Evolutionary conservation across 2,329 filamentous ascomycete genomes (phyloP).

Genomic region (Claviceps sp.): DNA sequence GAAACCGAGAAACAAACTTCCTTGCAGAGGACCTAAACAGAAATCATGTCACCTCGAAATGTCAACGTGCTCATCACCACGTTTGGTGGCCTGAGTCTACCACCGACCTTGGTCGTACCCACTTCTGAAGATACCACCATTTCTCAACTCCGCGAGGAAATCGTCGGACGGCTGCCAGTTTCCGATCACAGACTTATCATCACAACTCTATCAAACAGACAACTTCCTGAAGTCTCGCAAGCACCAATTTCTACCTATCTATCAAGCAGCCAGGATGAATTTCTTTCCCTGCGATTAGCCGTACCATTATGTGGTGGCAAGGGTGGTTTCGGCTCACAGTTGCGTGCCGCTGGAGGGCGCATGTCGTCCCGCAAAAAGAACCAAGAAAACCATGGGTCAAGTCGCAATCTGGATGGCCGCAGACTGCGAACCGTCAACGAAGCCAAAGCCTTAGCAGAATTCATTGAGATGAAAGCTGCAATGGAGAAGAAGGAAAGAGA

Average conservation of each 20-base stretch:
- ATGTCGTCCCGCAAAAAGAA: constrained; percentile 92
- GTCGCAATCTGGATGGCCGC: constrained; percentile 83
- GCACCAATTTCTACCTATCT: constrained; percentile 50
- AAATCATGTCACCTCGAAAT: constrained; percentile 39
- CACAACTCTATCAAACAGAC: constrained; percentile 68
- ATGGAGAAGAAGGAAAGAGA: constrained; percentile 95
- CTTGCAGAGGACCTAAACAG: not conserved
- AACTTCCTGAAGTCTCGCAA: constrained; percentile 42
- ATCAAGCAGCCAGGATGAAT: constrained; percentile 41
- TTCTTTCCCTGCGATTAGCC: constrained; percentile 72
- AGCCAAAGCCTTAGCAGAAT: constrained; percentile 89
- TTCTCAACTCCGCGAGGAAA: constrained; percentile 48
- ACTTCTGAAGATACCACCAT: constrained; percentile 52
- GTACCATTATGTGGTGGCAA: constrained; percentile 81
- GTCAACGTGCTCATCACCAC: constrained; percentile 78
- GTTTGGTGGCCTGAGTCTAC: constrained; percentile 70
- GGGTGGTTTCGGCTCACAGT: constrained; percentile 92
- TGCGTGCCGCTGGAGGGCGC: constrained; percentile 89
- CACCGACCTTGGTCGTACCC: constrained; percentile 70
- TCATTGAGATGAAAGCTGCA: constrained; percentile 87
- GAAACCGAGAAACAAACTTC: not conserved
- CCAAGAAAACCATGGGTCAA: constrained; percentile 77
- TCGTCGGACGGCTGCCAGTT: constrained; percentile 48
- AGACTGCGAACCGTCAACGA: constrained; percentile 85
- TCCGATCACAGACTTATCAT: constrained; percentile 54